Evolutionary conservation across 2,329 filamentous ascomycete species (phyloP), one percentile per base, ranked within the genome.

Genomic region (Exophiala viscosa): DNA sequence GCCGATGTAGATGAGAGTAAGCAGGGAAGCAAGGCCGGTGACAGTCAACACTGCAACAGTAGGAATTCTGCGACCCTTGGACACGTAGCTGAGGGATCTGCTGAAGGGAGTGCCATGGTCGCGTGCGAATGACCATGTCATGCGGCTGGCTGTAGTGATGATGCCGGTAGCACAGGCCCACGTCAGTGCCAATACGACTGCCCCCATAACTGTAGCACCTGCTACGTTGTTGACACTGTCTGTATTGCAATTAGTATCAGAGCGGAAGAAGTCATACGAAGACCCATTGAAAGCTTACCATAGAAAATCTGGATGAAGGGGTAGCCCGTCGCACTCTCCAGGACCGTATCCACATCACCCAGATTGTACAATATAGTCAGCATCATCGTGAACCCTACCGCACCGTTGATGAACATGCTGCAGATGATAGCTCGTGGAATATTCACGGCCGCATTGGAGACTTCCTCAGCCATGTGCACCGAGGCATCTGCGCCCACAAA

Each of bases 361-460:
- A 69, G 64, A 54, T 63, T 67, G 56, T 66, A 69, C 4, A 69
- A 55, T 32, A 68, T 57, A 4, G 66, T 64, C 51, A 63, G 55
- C 64, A 69, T 66, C 57, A 71, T 69, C 36, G 63, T 58, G 51
- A 69, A 71, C 1, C 69, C 69, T 7, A 70, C 64, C 1, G 64
- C 50, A 8, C 66, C 66, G 44, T 67, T 68, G 44, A 67, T 55
- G 39, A 64, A 46, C 40, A 66, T 66, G 20, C 60, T 63, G 3
- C 41, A 32, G 6, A 64, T 48, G 43, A 67, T 66, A 14, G 61
- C 61, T 28, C 64, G 57, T 0, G 66, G 66, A 5, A 68, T 63
- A n/a, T 60, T 62, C 34, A 55, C 23, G 3, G 57, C 57, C 4
- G 66, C 60, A 45, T 66, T 59, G 6, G 55, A 45, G 18, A 64